Base-by-base conservation (phyloP, 306 rosid genomes). In the Dalbergia oliveri region DNA sequence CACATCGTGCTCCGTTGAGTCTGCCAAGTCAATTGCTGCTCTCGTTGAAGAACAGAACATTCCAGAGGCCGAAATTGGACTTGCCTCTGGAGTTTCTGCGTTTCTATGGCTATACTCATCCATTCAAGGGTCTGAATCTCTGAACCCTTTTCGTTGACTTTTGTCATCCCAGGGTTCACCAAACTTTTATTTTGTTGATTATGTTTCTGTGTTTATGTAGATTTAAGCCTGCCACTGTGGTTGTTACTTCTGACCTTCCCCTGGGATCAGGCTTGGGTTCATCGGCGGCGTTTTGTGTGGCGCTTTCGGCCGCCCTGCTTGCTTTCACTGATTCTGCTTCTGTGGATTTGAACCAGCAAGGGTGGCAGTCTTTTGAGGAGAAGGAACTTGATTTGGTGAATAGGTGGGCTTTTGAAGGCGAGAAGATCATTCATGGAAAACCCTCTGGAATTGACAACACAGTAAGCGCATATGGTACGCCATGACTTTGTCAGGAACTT, bases 371-470 rank as follows among this genome's bases (percentile, higher is more conserved):
- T 74, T 91, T 83, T 84, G 87, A 85, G 37, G 93, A 84, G 73
- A 85, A 83, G 26, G 96, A 91, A 12, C 93, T 90, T 59, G 94
- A 83, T 9, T 88, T 93, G 82, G 84, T 95, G 33, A 95, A 95
- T 82, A 91, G 85, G 83, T 95, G 98, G 99, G 99, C 99, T 45
- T 93, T 90, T 86, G 99, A 95, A 88, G 99, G 99, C 63, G 99
- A 95, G 84, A 95, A 89, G 88, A 93, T 95, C 53, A 69, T 95
- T 69, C 99, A 95, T 83, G 99, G 99, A 80, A 93, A 83, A 80
- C 99, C 99, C 13, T 95, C 99, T 82, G 99, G 99, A 79, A 89
- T 95, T 67, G 99, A 95, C 92, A 95, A 95, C 86, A 86, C 98
- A 11, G 96, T 95, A 21, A 90, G 98, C 90, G 62, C 97, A 78